Conservation (phyloP, 2,329 filamentous ascomycete genomes). For the Berkeleyomyces rouxiae region DNA sequence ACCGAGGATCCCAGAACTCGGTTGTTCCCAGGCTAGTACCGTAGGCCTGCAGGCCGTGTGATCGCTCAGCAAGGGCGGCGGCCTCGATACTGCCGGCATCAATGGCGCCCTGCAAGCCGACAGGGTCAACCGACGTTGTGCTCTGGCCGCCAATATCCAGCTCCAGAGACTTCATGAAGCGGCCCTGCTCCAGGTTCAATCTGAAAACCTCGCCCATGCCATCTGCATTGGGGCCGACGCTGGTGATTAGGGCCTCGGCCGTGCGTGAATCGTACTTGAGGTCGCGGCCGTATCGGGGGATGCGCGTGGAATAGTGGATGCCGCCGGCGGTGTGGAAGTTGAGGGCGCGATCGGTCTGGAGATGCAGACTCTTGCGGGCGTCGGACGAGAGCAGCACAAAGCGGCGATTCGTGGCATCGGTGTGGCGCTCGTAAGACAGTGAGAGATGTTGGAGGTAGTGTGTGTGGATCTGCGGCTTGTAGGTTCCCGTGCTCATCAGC, state of each 20-base stretch:
- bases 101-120: conserved; percentile 70
- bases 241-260: conserved; percentile 71
- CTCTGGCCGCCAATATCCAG: conserved; percentile 69
- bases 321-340: conserved; percentile 87
- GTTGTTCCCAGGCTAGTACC: conserved; percentile 91
- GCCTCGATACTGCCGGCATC: conserved; percentile 74
- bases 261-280: conserved; percentile 67
- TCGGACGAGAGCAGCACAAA: conserved; percentile 79
- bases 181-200: conserved; percentile 75
- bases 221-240: conserved; percentile 73
- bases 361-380: conserved; percentile 84
- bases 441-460: conserved; percentile 88
- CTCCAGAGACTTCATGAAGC: conserved; percentile 90
- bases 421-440: conserved; percentile 86
- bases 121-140: conserved; percentile 33
- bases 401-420: conserved; percentile 76
- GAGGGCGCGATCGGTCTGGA: conserved; percentile 78
- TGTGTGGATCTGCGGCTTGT: conserved; percentile 70
- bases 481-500: conserved; percentile 83
- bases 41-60: conserved; percentile 81
- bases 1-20: conserved; percentile 89
- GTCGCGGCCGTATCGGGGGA: conserved; percentile 85
- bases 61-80: conserved; percentile 70
- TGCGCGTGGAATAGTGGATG: conserved; percentile 73
- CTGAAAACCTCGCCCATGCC: conserved; percentile 85